These are phyloP conservation scores for Cyamopsis tetragonoloba DNA, from an alignment of 306 rosid genomes.

Conservation along the genomic window DNA sequence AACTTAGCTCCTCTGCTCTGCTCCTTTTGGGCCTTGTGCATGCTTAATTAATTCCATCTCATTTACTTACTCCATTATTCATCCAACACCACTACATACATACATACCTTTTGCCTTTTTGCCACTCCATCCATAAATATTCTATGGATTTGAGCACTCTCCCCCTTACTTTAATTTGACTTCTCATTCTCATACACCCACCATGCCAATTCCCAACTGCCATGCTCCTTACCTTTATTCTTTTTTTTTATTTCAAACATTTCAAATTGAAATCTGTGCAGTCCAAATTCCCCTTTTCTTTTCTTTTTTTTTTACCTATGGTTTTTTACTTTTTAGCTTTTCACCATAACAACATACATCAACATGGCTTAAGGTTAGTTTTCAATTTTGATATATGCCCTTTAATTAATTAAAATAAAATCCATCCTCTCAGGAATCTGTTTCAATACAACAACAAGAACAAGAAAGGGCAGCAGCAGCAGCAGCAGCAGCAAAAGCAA, in stretches of 20 bases:
- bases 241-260: too few relatives aligned
- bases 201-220: conserved; percentile 28
- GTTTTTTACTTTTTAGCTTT: not conserved
- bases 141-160: conserved; percentile 37
- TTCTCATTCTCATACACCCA: conserved; percentile 27
- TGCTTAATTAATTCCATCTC: conserved; percentile 62
- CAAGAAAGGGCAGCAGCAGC: too few relatives aligned
- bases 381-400: conserved; percentile 18
- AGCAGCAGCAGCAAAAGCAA: conserved; percentile 42
- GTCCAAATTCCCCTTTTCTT: not conserved
- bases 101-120: too few relatives aligned
- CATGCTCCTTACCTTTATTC: too few relatives aligned
- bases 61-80: too few relatives aligned
- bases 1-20: conserved; percentile 63
- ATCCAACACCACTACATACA: too few relatives aligned
- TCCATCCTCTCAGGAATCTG: conserved; percentile 70
- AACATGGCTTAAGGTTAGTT: conserved; percentile 19
- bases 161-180: conserved; percentile 42
- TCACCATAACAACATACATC: not conserved
- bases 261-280: conserved; percentile 40
- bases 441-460: conserved; percentile 62
- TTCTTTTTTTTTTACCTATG: conserved; percentile 18
- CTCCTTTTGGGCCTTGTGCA: conserved; percentile 75
- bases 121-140: conserved; percentile 21
- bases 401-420: conserved; percentile 27